phyloP scores from a whole-genome alignment of 2,329 filamentous ascomycete species.

The Davidsoniella virescens region DNA sequence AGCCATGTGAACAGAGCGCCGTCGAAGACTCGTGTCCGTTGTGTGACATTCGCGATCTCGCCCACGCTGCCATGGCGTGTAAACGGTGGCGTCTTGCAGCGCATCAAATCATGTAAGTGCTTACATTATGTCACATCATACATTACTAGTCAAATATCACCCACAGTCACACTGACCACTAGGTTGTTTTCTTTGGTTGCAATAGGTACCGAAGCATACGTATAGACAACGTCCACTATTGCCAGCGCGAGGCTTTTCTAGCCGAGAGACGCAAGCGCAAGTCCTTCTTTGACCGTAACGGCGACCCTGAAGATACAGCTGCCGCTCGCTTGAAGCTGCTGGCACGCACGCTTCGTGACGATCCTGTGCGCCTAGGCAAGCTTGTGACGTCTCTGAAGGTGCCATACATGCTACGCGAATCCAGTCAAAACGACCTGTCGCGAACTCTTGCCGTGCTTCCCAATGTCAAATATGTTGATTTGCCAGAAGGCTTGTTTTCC shows the following conservation, averaged over 20 bases:
- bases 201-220: constrained; percentile 72
- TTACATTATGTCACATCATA: neutral
- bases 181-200: constrained; percentile 1
- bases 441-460: constrained; percentile 72
- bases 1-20: constrained; percentile 66
- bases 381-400: constrained; percentile 69
- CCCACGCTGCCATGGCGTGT: constrained; percentile 60
- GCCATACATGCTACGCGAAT: constrained; percentile 88
- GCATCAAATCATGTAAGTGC: constrained; percentile 43
- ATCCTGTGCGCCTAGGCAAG: constrained; percentile 49
- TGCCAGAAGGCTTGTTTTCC: constrained; percentile 73
- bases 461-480: constrained; percentile 74
- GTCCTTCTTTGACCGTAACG: constrained; percentile 59
- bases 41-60: constrained; percentile 79
- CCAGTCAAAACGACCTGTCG: constrained; percentile 67
- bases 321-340: constrained; percentile 61
- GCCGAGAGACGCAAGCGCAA: constrained; percentile 62
- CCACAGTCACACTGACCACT: neutral
- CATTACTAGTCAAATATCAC: neutral
- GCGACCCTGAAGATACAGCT: constrained; percentile 65
- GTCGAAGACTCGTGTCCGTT: constrained; percentile 75
- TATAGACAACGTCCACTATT: constrained; percentile 91
- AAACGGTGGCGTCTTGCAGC: constrained; percentile 49
- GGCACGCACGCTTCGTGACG: constrained; percentile 66
- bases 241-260: constrained; percentile 67